phyloP scores from a whole-genome alignment of 306 rosid species.

The Vicia villosa region DNA sequence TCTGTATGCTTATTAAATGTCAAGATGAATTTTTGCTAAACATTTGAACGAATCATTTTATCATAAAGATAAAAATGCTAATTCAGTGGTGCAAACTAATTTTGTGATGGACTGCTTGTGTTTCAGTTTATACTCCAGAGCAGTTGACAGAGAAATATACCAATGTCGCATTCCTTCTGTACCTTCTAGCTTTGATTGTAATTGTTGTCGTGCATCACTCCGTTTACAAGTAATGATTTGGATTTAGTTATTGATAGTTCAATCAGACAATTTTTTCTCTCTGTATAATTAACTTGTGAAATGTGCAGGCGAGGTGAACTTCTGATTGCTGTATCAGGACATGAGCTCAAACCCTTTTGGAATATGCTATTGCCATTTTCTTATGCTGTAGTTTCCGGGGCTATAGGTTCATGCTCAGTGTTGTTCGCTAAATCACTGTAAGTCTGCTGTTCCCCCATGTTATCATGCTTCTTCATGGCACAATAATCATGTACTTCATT shows the following conservation, averaged over 20 bases:
- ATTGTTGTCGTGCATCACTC: conserved; percentile 81
- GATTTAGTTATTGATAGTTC: conserved; percentile 28
- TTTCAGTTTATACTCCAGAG: conserved; percentile 94
- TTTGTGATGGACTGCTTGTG: conserved; percentile 28
- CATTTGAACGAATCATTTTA: conserved; percentile 8
- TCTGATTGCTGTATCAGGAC: conserved; percentile 66
- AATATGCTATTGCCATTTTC: conserved; percentile 88
- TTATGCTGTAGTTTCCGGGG: conserved; percentile 97
- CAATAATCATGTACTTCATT: neutral
- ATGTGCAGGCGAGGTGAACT: conserved; percentile 83
- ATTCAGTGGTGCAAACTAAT: conserved; percentile 31
- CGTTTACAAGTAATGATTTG: conserved; percentile 64
- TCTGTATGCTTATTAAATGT: too few species aligned
- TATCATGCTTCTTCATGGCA: conserved; percentile 28
- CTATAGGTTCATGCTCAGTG: conserved; percentile 96
- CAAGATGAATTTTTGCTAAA: neutral
- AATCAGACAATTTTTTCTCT: neutral
- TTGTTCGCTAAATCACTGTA: conserved; percentile 99
- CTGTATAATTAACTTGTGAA: conserved; percentile 34
- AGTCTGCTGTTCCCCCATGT: conserved; percentile 47
- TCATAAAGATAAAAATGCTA: conserved; percentile 2
- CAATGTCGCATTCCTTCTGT: conserved; percentile 78
- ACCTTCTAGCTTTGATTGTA: conserved; percentile 75
- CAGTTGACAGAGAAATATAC: conserved; percentile 94
- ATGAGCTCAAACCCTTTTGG: conserved; percentile 89